Base-by-base conservation (phyloP, 2,329 filamentous ascomycete genomes). In the Seiridium cupressi region DNA sequence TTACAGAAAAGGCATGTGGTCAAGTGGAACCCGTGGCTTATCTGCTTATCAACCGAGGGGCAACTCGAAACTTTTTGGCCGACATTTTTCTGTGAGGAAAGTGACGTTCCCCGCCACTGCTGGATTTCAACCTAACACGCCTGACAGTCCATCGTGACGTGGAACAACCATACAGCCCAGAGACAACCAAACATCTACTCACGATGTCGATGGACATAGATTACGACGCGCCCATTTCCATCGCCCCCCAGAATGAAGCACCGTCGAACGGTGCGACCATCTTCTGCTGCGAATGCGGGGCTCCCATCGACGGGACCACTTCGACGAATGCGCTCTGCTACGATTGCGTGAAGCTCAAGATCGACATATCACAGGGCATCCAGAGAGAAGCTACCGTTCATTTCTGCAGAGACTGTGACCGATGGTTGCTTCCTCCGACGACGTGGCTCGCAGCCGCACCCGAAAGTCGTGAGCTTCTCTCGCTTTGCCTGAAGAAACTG, bases 281-380 rank as follows among this genome's bases (percentile, higher is more conserved):
- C 72, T 90, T 99, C 61, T 99, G 95, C 78, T 97, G 92, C 81
- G 97, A 98, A 83, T 99, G 95, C 76, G 95, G 94, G 72, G 93
- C 92, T 62, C 89, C 94, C 44, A 97, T 99, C 70, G 93, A 97
- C 76, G 95, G 95, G 75, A 97, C 93, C 18, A 87, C 88, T 11
- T 84, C 91, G 34, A 89, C 90, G 57, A 93, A 93, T 63, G 93
- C 95, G 46, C 88, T 97, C 60, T 99, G 95, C 80, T 92, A 92
- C 76, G 94, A 98, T 81, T 98, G 95, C 76, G 88, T 98, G 73
- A 97, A 96, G 76, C 86, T 96, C 68, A 96, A 93, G 54, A 87
- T 96, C 77, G 95, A 99, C 77, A 94, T 97, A 67, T 96, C 93
- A 34, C 83, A 90, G 72, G 93, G 92, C 62, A 93, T 98, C 65